Base-by-base conservation (phyloP, 257 asterid species). In the Ballota nigra region DNA sequence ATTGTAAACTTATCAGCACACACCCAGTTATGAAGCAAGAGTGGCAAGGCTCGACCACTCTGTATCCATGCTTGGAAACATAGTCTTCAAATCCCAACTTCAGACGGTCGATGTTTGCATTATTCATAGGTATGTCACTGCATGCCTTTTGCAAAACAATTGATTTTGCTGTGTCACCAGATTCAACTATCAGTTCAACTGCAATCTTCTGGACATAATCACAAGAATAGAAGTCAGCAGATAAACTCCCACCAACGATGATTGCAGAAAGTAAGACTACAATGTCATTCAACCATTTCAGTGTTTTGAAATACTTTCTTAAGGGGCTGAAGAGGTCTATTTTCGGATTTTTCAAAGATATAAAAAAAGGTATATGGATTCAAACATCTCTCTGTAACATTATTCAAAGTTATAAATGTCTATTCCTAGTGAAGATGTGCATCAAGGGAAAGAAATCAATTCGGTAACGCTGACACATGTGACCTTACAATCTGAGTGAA, bases 71-170 rank as follows among this genome's bases (percentile, higher is more conserved):
- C 85, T 83, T 87, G 77, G 72, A 74, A 63, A 86, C 86, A 73
- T 87, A 88, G 53, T 90, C 97, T 72, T 86, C 86, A 70, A 92
- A 68, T 60, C 95, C 96, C 78, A 75, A 72, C 83, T 78, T 84
- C 83, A 92, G 81, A 73, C 75, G 73, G 66, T 87, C 84, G 71
- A 87, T 78, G 68, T 78, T 86, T 74, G 76, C 81, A 43, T 78
- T 71, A 31, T 83, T 70, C 69, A 76, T 57, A 49, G 85, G 77
- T 68, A 68, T 67, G 81, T 64, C 57, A 75, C 71, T 61, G 66
- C 88, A 82, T 49, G 84, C 85, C 69, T 70, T 77, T 63, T 79
- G 85, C 71, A 81, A 79, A 64, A 86, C 49, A 73, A 72, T 64
- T 66, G 84, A 79, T 68, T 84, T 85, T 66, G 73, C 59, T 38